Percentiles rank a stretch among this genome's conserved stretches.
Evolutionary conservation across 2,329 filamentous ascomycete genomes (phyloP).

Genomic region (Tricladium varicosporioides): DNA sequence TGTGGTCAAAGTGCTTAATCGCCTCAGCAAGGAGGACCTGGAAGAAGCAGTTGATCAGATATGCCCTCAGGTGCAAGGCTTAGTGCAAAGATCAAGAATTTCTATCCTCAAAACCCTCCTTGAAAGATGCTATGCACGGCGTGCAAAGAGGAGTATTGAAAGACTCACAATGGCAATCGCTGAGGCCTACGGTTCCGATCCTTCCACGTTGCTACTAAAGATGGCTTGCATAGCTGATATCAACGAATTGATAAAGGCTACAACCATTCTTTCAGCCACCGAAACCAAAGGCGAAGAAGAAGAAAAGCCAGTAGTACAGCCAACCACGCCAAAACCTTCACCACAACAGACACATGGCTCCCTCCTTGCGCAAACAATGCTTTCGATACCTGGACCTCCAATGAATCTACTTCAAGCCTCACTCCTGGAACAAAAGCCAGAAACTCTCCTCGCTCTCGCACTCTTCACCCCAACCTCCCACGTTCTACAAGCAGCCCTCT

Average conservation of each 20-base stretch:
- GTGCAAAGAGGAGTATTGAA: constrained; percentile 46
- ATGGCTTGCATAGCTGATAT: constrained; percentile 58
- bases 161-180: constrained; percentile 53
- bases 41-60: constrained; percentile 70
- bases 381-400: constrained; percentile 68
- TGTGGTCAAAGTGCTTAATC: constrained; percentile 76
- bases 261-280: constrained; percentile 33
- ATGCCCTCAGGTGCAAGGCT: constrained; percentile 65
- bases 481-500: constrained; percentile 62
- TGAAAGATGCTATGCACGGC: constrained; percentile 74
- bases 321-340: constrained; percentile 31
- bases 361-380: constrained; percentile 76
- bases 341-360: constrained; percentile 73
- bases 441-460: constrained; percentile 62
- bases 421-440: constrained; percentile 57
- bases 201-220: constrained; percentile 51
- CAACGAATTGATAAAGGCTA: constrained; percentile 45
- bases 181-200: constrained; percentile 53
- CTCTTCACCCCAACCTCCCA: constrained; percentile 50
- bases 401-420: constrained; percentile 70
- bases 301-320: constrained; percentile 26
- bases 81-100: constrained; percentile 74
- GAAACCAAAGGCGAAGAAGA: constrained; percentile 24
- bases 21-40: constrained; percentile 84
- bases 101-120: constrained; percentile 79